Base-by-base conservation (phyloP, 2,329 filamentous ascomycete species). In the Cladophialophora psammophila region DNA sequence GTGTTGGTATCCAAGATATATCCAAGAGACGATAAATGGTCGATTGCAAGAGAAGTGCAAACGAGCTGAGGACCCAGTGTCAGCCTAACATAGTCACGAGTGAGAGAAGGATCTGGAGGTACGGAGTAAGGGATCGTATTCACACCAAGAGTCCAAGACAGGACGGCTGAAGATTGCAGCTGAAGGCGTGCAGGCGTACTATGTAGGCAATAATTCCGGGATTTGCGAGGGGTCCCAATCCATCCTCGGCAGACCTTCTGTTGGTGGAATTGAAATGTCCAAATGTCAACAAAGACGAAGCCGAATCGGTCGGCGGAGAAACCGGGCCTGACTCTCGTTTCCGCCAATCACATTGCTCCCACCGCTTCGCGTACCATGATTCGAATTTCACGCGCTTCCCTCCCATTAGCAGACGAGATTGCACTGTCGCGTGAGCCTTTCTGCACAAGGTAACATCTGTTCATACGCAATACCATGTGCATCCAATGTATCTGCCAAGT, bases 301-400 rank as follows among this genome's bases (percentile, higher is more conserved):
- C 15, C 18, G n/a, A 36, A 26, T 50, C 18, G 54, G 62, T 64
- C 62, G 62, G 55, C 62, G 36, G 62, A 64, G 62, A 42, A 64
- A 64, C 62, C 32, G 34, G 45, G 18, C 45, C 15, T 10, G 58
- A 20, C 7, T 18, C n/a, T 9, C 6, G 35, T 20, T 53, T 48
- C 62, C 55, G 55, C 62, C 62, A 64, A 64, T 64, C 40, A 60
- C 36, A 35, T 34, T 20, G 20, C n/a, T 35, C 12, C 18, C 3
- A 2, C 8, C 12, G 18, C 8, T 50, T 26, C 45, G 45, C 6
- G 45, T 31, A 20, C 26, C 12, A 18, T 50, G 45, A 50, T 50
- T 50, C 45, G 45, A 50, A 50, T 50, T 10, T 50, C 45, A 50
- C 1, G 45, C 20, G 45, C 12, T 50, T 20, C 7, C 18, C 40